phyloP scores from a whole-genome alignment of 2,329 filamentous ascomycete genomes.

The Ophiocordyceps sinensis region DNA sequence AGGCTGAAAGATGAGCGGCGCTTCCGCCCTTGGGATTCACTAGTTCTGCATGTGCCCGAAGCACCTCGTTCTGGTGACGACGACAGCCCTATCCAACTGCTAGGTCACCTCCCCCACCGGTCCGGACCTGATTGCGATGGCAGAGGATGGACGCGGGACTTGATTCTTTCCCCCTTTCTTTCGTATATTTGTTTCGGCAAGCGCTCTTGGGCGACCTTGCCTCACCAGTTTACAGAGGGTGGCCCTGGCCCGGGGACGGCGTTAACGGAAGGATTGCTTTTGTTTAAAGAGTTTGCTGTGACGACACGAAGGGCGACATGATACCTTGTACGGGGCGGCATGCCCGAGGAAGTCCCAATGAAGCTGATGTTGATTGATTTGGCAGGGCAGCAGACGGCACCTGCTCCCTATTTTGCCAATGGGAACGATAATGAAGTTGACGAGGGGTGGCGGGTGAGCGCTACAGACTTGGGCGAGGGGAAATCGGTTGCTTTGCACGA shows the following conservation, averaged over 20 bases:
- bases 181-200: constrained; percentile 1
- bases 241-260: constrained; percentile 7
- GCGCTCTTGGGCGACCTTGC: neutral
- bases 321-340: constrained; percentile 1
- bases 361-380: neutral
- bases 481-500: neutral
- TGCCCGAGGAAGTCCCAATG: neutral
- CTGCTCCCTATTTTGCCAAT: neutral
- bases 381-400: neutral
- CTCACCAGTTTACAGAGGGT: constrained; percentile 4
- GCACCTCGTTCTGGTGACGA: too few species aligned
- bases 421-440: neutral
- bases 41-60: too few species aligned
- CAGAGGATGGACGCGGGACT: neutral
- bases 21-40: too few species aligned
- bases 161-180: neutral
- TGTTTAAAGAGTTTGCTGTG: constrained; percentile 1
- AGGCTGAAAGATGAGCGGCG: too few species aligned
- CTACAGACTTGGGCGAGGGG: neutral
- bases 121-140: too few species aligned
- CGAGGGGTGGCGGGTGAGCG: neutral
- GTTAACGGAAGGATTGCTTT: constrained; percentile 5
- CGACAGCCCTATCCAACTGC: too few species aligned
- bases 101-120: too few species aligned
- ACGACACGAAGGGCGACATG: constrained; percentile 1